Evolutionary conservation across 164 flowering plant species (phyloP).

Genomic region (Aristolochia californica): DNA sequence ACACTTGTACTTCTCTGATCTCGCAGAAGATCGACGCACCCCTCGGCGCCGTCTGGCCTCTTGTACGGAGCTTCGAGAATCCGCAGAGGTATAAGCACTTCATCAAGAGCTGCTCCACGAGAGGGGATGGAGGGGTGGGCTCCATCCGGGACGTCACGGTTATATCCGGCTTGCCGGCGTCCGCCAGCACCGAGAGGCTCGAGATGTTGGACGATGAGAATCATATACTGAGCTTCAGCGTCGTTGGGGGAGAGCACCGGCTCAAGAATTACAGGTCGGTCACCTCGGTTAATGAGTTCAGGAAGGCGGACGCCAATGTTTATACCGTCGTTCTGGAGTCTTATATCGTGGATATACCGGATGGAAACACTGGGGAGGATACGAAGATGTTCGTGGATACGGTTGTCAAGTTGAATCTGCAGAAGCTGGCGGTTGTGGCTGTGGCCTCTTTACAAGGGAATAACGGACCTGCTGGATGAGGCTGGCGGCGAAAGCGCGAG

Average conservation of each 20-base stretch:
- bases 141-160: slow-evolving; percentile 62
- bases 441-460: slow-evolving; percentile 16
- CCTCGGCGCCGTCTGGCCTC: slow-evolving; percentile 44
- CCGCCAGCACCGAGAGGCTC: slow-evolving; percentile 63
- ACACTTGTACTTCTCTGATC: slow-evolving; percentile 52
- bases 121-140: slow-evolving; percentile 57
- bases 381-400: slow-evolving; percentile 74
- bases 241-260: slow-evolving; percentile 72
- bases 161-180: slow-evolving; percentile 70
- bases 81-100: slow-evolving; percentile 78
- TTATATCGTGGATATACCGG: slow-evolving; percentile 68
- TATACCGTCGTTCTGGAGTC: slow-evolving; percentile 67
- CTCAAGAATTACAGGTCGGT: slow-evolving; percentile 54
- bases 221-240: slow-evolving; percentile 56
- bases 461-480: not conserved
- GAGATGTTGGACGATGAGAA: slow-evolving; percentile 65
- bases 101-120: slow-evolving; percentile 54
- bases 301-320: slow-evolving; percentile 23
- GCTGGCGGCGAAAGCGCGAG: not conserved
- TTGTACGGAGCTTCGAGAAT: slow-evolving; percentile 54
- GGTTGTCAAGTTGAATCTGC: slow-evolving; percentile 60
- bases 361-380: slow-evolving; percentile 68
- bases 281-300: slow-evolving; percentile 53
- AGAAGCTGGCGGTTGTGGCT: slow-evolving; percentile 54
- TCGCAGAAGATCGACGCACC: slow-evolving; percentile 62